Conservation (phyloP, 371 early-diverging fungal species). For the Apophysomyces variabilis region DNA sequence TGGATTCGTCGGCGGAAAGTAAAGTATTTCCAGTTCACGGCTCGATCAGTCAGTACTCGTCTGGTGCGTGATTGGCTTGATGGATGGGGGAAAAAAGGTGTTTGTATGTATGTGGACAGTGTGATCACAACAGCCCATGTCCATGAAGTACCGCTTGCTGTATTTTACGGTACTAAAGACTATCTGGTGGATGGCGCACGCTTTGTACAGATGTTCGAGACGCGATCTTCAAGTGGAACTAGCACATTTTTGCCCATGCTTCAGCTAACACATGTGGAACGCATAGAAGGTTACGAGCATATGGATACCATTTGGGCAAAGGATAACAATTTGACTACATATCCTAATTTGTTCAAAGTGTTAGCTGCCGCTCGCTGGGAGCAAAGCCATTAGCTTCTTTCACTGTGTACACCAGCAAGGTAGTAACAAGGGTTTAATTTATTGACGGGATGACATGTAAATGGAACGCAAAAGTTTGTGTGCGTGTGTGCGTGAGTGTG, state of each 20-base stretch:
- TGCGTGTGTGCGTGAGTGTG: not conserved
- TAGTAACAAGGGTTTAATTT: not conserved
- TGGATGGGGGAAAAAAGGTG: slow-evolving; percentile 54
- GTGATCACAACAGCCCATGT: not conserved
- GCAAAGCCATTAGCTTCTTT: not conserved
- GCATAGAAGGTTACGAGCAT: slow-evolving; percentile 60
- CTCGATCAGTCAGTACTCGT: slow-evolving; percentile 53
- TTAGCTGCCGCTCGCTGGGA: slow-evolving; percentile 28
- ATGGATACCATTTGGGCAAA: slow-evolving; percentile 64
- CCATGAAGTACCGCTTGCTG: slow-evolving; percentile 42
- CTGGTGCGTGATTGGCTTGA: slow-evolving; percentile 56
- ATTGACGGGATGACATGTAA: not conserved
- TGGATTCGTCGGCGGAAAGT: slow-evolving; percentile 56
- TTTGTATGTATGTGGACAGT: slow-evolving; percentile 33
- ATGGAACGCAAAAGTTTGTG: not conserved
- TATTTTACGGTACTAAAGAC: slow-evolving; percentile 60
- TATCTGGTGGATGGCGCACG: slow-evolving; percentile 54
- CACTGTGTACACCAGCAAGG: not conserved
- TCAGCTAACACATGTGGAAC: slow-evolving; percentile 50
- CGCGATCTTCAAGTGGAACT: slow-evolving; percentile 1
- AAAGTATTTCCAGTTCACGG: slow-evolving; percentile 65
- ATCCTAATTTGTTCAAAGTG: slow-evolving; percentile 33
- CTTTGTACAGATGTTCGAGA: slow-evolving; percentile 42
- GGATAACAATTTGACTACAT: slow-evolving; percentile 41
- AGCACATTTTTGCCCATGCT: slow-evolving; percentile 33